Percentiles rank a stretch among this genome's conserved stretches.
Conservation (phyloP, 495 filamentous ascomycete genomes). For the Aspergillus carlsbadensis region DNA sequence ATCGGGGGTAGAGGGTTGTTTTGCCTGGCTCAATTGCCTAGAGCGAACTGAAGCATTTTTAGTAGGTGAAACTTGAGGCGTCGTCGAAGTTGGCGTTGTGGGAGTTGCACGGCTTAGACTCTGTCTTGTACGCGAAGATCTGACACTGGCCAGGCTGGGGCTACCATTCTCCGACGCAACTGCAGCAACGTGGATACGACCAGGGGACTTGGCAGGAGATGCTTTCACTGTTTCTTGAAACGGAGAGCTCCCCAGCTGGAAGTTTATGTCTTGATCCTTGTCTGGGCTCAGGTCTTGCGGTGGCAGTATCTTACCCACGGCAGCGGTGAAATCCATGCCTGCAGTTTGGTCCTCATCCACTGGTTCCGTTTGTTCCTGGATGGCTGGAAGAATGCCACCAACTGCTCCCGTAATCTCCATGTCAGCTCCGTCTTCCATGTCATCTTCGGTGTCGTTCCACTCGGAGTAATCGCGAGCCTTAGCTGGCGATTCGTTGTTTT, state of each 20-base stretch:
- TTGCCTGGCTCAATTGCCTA: slow-evolving; percentile 48
- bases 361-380: slow-evolving; percentile 33
- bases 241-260: slow-evolving; percentile 54
- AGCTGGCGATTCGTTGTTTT: slow-evolving; percentile 26
- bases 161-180: slow-evolving; percentile 60
- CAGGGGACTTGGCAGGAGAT: slow-evolving; percentile 32
- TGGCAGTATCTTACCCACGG: slow-evolving; percentile 56
- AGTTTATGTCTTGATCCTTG: slow-evolving; percentile 53
- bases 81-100: slow-evolving; percentile 43
- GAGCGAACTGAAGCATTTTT: slow-evolving; percentile 50
- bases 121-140: slow-evolving; percentile 53
- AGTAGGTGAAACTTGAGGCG: slow-evolving; percentile 33
- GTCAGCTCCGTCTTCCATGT: slow-evolving; percentile 44
- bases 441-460: slow-evolving; percentile 39
- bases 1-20: slow-evolving; percentile 49
- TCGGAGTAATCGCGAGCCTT: slow-evolving; percentile 22
- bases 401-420: slow-evolving; percentile 77
- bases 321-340: slow-evolving; percentile 61
- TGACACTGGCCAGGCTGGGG: slow-evolving; percentile 55
- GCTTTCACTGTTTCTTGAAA: slow-evolving; percentile 42
- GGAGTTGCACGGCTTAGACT: slow-evolving; percentile 42
- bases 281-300: slow-evolving; percentile 29
- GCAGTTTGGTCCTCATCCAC: slow-evolving; percentile 48
- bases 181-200: slow-evolving; percentile 34
- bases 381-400: slow-evolving; percentile 60